Percentiles rank a stretch among this genome's conserved stretches.
These are phyloP conservation scores for Colletotrichum liriopes DNA, from an alignment of 2,329 filamentous ascomycete species.

Conservation along the genomic window DNA sequence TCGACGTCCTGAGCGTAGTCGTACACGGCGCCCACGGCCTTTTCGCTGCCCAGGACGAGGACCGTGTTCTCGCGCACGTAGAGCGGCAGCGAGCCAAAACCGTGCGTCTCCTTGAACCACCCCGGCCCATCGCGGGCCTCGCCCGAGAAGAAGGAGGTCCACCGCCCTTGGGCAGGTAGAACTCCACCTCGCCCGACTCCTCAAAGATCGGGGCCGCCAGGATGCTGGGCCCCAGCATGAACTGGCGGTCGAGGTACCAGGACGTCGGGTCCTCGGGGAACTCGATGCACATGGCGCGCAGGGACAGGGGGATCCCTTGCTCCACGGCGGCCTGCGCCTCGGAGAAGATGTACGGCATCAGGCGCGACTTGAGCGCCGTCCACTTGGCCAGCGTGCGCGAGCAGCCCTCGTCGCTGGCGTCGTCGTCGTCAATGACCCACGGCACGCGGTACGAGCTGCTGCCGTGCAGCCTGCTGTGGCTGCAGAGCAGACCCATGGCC, in stretches of 20 bases:
- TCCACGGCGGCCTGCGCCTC: conserved; percentile 59
- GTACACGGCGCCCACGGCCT: conserved; percentile 60
- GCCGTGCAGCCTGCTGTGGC: conserved; percentile 80
- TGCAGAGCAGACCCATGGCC: conserved; percentile 80
- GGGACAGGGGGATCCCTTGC: conserved; percentile 72
- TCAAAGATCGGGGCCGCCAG: conserved; percentile 77
- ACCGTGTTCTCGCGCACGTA: conserved; percentile 70
- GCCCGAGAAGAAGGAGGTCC: conserved; percentile 66
- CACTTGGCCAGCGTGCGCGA: conserved; percentile 65
- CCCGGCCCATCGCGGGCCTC: conserved; percentile 65
- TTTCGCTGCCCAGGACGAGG: conserved; percentile 61
- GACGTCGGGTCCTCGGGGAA: conserved; percentile 79
- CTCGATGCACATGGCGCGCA: conserved; percentile 78
- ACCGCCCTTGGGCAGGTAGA: conserved; percentile 71
- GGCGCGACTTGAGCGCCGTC: conserved; percentile 65
- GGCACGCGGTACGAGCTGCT: conserved; percentile 81
- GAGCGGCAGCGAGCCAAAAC: conserved; percentile 71
- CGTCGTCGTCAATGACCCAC: conserved; percentile 79
- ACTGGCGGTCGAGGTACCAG: conserved; percentile 79
- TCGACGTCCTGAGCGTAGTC: conserved; percentile 65
- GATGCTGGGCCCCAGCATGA: conserved; percentile 79
- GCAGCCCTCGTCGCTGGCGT: conserved; percentile 68
- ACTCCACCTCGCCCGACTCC: conserved; percentile 74
- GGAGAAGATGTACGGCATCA: conserved; percentile 68
- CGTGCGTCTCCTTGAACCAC: conserved; percentile 74